A percentile compares a stretch with the other conserved stretches of the same genome.
Conservation (phyloP, 345 rosid genomes). For the Lenwebbia sp. region DNA sequence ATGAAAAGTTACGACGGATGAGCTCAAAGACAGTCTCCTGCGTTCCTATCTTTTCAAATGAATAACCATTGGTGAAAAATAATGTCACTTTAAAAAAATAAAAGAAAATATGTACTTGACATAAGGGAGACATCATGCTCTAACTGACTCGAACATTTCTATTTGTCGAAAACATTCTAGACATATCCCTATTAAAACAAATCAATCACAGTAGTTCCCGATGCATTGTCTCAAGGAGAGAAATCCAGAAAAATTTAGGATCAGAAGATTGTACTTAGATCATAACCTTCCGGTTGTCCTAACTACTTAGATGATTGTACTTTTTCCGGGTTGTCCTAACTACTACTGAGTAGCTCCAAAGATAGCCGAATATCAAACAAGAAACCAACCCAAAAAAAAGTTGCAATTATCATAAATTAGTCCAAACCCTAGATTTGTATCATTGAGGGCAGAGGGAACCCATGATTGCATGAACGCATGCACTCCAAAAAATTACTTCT, state of each 20-base stretch:
- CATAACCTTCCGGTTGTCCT: neutral
- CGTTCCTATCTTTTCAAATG: neutral
- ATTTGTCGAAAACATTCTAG: neutral
- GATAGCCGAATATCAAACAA: neutral
- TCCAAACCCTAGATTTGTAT: neutral
- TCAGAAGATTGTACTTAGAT: neutral
- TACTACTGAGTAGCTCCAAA: neutral
- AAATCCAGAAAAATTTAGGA: neutral
- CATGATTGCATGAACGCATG: neutral
- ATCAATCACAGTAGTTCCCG: neutral
- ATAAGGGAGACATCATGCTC: no score
- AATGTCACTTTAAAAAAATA: neutral
- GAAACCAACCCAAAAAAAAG: neutral
- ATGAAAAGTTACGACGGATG: neutral
- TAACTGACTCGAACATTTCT: neutral
- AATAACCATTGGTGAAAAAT: neutral
- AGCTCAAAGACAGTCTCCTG: neutral
- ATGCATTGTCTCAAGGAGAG: neutral
- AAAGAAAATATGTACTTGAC: neutral
- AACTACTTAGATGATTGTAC: neutral
- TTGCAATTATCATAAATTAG: neutral
- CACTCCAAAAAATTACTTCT: neutral
- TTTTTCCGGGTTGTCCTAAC: neutral
- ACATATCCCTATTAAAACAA: neutral
- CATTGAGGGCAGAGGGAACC: neutral